Base-by-base conservation (phyloP, 306 rosid species). In the Fagus crenata region DNA sequence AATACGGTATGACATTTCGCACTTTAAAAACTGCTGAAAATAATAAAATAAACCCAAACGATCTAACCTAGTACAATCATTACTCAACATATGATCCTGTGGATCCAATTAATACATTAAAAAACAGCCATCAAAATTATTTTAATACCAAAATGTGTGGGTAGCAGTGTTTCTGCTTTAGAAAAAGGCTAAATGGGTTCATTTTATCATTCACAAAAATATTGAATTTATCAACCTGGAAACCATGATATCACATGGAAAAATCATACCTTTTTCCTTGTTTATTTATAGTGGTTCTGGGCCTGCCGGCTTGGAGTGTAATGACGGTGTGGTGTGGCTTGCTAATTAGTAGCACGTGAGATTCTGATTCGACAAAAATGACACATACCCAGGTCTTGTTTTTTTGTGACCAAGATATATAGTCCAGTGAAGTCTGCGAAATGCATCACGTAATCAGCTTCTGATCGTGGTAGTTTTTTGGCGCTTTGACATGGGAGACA, bases 171-270 rank as follows among this genome's bases (percentile, higher is more conserved):
- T 28, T n/a, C 32, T 60, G 40, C 33, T 32, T 60, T 32, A 32
- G 3, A 36, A n/a, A 36, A 67, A 40, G 73, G 39, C 67, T 46
- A 9, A 60, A 17, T 37, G 8, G 12, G 49, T 72, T 76, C 81
- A 63, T 73, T 61, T 40, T 59, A 73, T 79, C 79, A 51, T 73
- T 67, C 61, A 74, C 53, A 86, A 51, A 46, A 74, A 49, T 55
- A 69, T 70, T n/a, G 53, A 74, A 75, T 72, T 75, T 65, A 74
- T 72, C 72, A 76, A 73, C 73, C 79, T 75, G 80, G 79, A 87
- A 81, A 60, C 77, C 87, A 81, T 60, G 81, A 73, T 71, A 69
- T 77, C 89, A 87, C 86, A 86, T 80, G 85, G 40, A 61, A 77
- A 71, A 75, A 22, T 49, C 68, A 46, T 69, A 41, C 9, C 13